Base-by-base conservation (phyloP, 306 rosid species). In the Lithocarpus polystachyus region DNA sequence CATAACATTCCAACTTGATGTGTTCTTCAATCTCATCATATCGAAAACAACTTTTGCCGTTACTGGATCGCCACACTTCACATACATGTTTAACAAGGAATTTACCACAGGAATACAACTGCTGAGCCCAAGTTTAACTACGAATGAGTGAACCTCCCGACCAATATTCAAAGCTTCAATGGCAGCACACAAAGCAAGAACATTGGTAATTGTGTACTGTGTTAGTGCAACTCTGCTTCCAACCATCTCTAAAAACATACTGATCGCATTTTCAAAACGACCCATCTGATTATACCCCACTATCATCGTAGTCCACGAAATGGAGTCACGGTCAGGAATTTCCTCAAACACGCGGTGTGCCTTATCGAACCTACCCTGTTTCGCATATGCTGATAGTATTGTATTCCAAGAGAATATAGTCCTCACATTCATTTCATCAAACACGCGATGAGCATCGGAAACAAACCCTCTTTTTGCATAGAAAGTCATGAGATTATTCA, bases 21-120 rank as follows among this genome's bases (percentile, higher is more conserved):
- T 77, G 75, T 92, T 82, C 78, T 77, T 92, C 70, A 82, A 28
- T 75, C 89, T 88, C 89, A 92, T 91, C 82, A 89, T 81, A 28
- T 92, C 85, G 52, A 91, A 92, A 79, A 94, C 92, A 68, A 82
- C 74, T 70, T 84, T 83, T 4, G 95, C 97, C 22, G 74, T 88
- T 22, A 82, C 55, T 1, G 86, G 83, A 84, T 92, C 90, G 18
- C 99, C 91, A 4, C 89, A 85, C 82, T 92, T 94, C 37, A 87
- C 91, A 82, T 94, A 94, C 98, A 94, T 94, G 82, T 92, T 94
- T n/a, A 94, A 82, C 82, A 92, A 72, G 6, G 97, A 92, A 78
- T 91, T 92, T 0, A 91, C 87, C 11, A 91, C 95, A 45, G 92
- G 83, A 78, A 84, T 82, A 57, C 71, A 85, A 55, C 90, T 77